Conservation (phyloP, 2,329 filamentous ascomycete species). For the Pseudocercospora pini-densiflorae region DNA sequence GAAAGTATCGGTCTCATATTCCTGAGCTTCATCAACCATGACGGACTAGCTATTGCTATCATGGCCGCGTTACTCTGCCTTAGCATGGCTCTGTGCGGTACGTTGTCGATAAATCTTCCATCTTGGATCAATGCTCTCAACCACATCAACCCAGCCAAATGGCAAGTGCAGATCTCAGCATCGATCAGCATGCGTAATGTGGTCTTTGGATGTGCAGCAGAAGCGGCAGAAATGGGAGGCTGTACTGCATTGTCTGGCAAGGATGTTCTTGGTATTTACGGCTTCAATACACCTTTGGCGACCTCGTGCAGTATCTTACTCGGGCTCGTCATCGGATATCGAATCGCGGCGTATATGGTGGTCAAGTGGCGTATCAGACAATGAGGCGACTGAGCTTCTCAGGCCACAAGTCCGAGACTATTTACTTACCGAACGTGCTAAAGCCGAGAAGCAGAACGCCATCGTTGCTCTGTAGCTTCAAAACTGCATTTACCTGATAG, state of each 20-base stretch:
- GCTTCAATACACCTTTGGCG: background rate
- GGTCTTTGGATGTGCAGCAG: background rate
- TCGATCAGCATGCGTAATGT: background rate
- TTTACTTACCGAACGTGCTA: background rate
- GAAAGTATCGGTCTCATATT: background rate
- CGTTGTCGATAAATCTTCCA: background rate
- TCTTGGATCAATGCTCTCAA: background rate
- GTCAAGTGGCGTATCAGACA: background rate
- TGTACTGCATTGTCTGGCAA: background rate
- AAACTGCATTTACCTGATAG: background rate
- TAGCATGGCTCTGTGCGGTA: background rate
- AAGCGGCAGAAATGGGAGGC: background rate
- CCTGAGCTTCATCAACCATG: background rate
- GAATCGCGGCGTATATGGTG: background rate
- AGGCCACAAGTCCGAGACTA: background rate
- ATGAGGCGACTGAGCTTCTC: background rate
- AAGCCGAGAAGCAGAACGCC: background rate
- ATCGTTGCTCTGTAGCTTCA: background rate
- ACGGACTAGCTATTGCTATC: background rate
- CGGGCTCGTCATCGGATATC: background rate
- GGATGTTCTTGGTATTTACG: background rate
- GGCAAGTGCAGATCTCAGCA: background rate
- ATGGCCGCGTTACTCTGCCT: background rate
- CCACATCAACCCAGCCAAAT: background rate
- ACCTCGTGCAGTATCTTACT: background rate